Evolutionary conservation across 2,329 filamentous ascomycete genomes (phyloP).

Genomic region (Neurospora crassa): DNA sequence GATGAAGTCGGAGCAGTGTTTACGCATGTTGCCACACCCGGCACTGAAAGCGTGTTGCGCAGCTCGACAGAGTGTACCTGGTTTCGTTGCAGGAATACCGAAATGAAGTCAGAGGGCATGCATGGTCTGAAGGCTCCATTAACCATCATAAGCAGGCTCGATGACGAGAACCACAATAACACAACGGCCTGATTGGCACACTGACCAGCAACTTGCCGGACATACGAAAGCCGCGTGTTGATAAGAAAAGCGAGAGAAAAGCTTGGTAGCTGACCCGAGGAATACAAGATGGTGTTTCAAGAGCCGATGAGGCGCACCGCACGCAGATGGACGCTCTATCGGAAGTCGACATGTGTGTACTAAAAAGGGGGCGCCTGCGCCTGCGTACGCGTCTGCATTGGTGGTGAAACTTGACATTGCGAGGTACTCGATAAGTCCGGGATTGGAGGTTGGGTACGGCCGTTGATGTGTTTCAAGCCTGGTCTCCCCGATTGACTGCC

Average conservation of each 20-base stretch:
- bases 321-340: conserved; percentile 1
- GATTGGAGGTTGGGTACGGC: not conserved
- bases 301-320: conserved; percentile 6
- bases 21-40: not conserved
- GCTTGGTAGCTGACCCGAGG: not conserved
- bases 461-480: not conserved
- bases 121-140: not conserved
- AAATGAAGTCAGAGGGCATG: not conserved
- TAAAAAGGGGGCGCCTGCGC: not conserved
- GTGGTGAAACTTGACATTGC: conserved; percentile 3
- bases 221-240: not conserved
- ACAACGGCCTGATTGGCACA: not conserved
- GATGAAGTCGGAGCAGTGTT: not conserved
- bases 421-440: not conserved
- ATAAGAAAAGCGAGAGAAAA: not conserved
- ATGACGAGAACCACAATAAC: not conserved
- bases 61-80: not conserved
- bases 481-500: not conserved
- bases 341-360: not conserved
- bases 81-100: not conserved
- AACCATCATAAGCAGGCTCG: not conserved
- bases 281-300: conserved; percentile 4
- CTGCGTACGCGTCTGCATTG: not conserved
- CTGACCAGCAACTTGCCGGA: not conserved
- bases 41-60: not conserved